Evolutionary conservation across 345 rosid species (phyloP).

Genomic region (Acer campestre): DNA sequence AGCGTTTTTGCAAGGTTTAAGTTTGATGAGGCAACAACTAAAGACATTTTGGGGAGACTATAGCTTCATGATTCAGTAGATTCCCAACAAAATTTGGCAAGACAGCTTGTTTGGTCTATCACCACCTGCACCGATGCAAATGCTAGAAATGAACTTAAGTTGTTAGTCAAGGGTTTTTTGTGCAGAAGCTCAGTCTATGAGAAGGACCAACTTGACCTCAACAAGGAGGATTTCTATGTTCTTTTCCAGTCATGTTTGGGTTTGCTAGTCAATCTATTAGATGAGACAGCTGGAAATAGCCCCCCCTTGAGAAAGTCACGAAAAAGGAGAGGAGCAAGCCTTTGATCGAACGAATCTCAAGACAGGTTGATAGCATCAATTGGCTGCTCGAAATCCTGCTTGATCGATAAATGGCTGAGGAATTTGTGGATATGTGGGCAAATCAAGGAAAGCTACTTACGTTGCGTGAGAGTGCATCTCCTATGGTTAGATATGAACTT

Average conservation of each 20-base stretch:
- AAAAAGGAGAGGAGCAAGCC: slow-evolving; percentile 55
- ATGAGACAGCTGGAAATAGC: slow-evolving; percentile 45
- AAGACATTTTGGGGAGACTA: slow-evolving; percentile 71
- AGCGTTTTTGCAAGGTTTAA: slow-evolving; percentile 50
- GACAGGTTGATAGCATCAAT: slow-evolving; percentile 81
- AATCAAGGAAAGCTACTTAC: slow-evolving; percentile 54
- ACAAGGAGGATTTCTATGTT: slow-evolving; percentile 65
- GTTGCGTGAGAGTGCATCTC: slow-evolving; percentile 67
- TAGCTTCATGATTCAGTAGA: slow-evolving; percentile 36
- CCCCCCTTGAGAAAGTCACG: slow-evolving; percentile 22
- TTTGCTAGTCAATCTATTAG: slow-evolving; percentile 52
- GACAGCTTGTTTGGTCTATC: slow-evolving; percentile 73
- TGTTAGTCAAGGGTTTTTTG: slow-evolving; percentile 81
- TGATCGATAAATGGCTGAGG: slow-evolving; percentile 81
- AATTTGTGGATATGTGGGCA: slow-evolving; percentile 78
- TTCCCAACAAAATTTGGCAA: slow-evolving; percentile 57
- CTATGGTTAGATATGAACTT: slow-evolving; percentile 88
- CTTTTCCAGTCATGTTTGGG: slow-evolving; percentile 61
- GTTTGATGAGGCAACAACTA: slow-evolving; percentile 58
- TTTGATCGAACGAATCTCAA: slow-evolving; percentile 65
- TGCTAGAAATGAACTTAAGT: slow-evolving; percentile 82
- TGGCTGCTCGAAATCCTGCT: slow-evolving; percentile 86
- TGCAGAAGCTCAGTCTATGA: slow-evolving; percentile 89
- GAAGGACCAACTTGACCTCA: slow-evolving; percentile 71
- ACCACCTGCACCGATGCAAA: slow-evolving; percentile 56